Evolutionary conservation across 768 basidiomycete genomes (phyloP).

Genomic region (Harrya chromipes): DNA sequence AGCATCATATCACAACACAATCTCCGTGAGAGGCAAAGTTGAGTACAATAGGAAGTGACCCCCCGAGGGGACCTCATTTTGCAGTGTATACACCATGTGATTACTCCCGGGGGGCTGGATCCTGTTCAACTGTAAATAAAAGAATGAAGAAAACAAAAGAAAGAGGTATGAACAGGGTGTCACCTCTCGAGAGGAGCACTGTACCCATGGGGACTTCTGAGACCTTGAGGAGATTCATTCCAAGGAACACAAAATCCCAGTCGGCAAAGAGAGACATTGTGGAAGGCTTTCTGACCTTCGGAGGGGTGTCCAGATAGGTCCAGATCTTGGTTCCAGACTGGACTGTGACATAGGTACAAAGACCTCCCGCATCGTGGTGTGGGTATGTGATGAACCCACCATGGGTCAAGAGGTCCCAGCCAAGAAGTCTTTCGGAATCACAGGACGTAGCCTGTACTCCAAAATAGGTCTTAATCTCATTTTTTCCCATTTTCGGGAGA

Average conservation of each 20-base stretch:
- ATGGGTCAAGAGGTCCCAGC: constrained; percentile 5
- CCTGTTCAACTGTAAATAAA: too few relatives aligned
- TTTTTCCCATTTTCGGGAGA: not conserved
- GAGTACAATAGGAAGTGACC: too few relatives aligned
- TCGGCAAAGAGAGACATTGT: not conserved
- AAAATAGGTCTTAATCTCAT: not conserved
- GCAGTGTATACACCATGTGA: too few relatives aligned
- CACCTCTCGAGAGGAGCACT: not conserved
- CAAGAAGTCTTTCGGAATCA: not conserved
- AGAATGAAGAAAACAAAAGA: too few relatives aligned
- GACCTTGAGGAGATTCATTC: accelerated
- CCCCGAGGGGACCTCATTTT: too few relatives aligned
- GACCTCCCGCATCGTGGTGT: not conserved
- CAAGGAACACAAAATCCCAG: not conserved
- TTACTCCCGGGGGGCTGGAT: too few relatives aligned
- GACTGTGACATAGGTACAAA: not conserved
- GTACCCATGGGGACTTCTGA: accelerated
- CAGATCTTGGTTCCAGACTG: not conserved
- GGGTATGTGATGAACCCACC: not conserved
- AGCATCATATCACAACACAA: too few relatives aligned
- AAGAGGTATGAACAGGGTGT: not conserved
- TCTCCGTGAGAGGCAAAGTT: too few relatives aligned
- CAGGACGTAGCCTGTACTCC: not conserved
- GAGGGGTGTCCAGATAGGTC: not conserved
- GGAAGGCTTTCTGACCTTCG: not conserved